phyloP scores from a whole-genome alignment of 2,329 filamentous ascomycete genomes.

The Talaromyces funiculosus region DNA sequence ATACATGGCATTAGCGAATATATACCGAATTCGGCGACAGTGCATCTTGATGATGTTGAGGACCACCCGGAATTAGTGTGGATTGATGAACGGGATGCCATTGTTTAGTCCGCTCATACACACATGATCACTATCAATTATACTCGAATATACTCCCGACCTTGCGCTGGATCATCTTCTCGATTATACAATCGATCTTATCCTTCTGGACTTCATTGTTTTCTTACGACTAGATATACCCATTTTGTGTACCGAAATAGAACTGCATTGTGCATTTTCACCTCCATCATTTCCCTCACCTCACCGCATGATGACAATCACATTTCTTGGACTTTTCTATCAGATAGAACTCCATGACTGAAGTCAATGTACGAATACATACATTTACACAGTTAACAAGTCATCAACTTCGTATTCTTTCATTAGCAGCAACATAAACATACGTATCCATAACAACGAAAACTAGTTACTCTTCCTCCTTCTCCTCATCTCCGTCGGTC shows the following conservation, averaged over 20 bases:
- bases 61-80: slow-evolving; percentile 11
- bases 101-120: not conserved
- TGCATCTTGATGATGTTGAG: slow-evolving; percentile 14
- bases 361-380: slow-evolving; percentile 1
- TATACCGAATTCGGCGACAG: slow-evolving; percentile 12
- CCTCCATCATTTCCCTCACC: not conserved
- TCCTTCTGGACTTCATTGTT: not conserved
- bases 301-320: not conserved
- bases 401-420: not conserved
- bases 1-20: slow-evolving; percentile 9
- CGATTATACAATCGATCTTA: not conserved
- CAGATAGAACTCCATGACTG: not conserved
- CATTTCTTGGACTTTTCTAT: not conserved
- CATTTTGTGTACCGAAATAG: slow-evolving; percentile 11
- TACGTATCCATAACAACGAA: not conserved
- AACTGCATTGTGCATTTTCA: slow-evolving; percentile 8
- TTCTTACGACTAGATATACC: slow-evolving; percentile 12
- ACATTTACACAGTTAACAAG: not conserved
- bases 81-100: slow-evolving; percentile 13
- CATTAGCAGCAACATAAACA: not conserved
- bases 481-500: not conserved
- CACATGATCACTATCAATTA: not conserved
- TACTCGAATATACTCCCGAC: not conserved
- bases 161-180: not conserved
- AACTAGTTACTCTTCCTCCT: not conserved